phyloP scores from a whole-genome alignment of 441 rosid genomes.

The Kokia cookei region DNA sequence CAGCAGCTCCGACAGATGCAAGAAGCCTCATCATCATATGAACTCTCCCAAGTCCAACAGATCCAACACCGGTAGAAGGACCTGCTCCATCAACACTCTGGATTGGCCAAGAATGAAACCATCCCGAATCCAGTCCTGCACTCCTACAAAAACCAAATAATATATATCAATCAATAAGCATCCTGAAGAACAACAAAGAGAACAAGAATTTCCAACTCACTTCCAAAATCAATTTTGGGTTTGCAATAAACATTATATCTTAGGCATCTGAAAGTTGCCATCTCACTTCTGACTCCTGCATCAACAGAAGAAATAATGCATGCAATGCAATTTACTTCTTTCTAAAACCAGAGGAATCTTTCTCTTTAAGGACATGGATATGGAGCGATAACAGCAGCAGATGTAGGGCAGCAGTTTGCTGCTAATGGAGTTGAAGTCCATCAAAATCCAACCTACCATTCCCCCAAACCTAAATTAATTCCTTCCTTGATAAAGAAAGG shows the following conservation, averaged over 20 bases:
- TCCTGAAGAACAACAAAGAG: not conserved
- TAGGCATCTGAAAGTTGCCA: not conserved
- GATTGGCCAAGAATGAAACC: constrained; percentile 75
- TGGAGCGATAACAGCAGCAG: not conserved
- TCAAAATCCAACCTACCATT: not conserved
- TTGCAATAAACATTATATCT: not conserved
- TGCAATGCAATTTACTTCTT: not conserved
- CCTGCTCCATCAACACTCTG: constrained; percentile 86
- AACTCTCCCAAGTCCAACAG: constrained; percentile 83
- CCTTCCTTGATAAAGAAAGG: not conserved
- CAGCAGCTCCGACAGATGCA: constrained; percentile 91
- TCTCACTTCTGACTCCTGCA: not conserved
- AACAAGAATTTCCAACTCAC: not conserved
- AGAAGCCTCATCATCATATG: constrained; percentile 99
- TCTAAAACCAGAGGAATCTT: not conserved
- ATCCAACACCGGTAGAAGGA: constrained; percentile 68
- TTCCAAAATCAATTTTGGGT: not conserved
- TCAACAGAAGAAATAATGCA: not conserved
- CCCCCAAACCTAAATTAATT: not conserved
- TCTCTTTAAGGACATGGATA: not conserved
- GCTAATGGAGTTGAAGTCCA: not conserved
- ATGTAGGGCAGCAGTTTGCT: not conserved
- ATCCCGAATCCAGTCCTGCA: constrained; percentile 71
- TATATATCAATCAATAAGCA: not conserved
- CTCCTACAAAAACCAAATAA: constrained; percentile 33